Percentiles rank a stretch among this genome's conserved stretches.
phyloP scores from a whole-genome alignment of 345 rosid species.

The Mercurialis annua region DNA sequence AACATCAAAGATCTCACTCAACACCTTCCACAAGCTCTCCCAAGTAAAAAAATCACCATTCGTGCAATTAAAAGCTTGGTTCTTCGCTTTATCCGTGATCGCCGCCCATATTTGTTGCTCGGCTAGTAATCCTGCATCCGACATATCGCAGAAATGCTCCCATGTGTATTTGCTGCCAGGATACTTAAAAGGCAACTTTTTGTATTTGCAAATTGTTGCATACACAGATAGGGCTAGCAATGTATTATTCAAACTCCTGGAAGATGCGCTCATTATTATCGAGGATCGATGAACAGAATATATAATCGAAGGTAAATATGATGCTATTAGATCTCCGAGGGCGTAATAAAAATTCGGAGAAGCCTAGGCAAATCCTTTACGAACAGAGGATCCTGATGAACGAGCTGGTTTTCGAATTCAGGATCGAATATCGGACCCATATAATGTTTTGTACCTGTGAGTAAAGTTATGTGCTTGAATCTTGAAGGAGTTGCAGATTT shows the following conservation, averaged over 20 bases:
- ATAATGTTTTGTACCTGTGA: conserved; percentile 40
- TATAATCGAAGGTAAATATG: conserved; percentile 13
- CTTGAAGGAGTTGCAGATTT: conserved; percentile 7
- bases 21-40: conserved; percentile 31
- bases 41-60: conserved; percentile 36
- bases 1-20: conserved; percentile 23
- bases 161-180: conserved; percentile 31
- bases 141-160: conserved; percentile 37
- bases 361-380: conserved; percentile 29
- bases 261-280: conserved; percentile 32
- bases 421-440: conserved; percentile 32
- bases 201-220: conserved; percentile 29
- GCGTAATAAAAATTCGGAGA: conserved; percentile 45
- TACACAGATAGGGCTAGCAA: conserved; percentile 25
- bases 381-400: conserved; percentile 36
- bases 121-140: conserved; percentile 30
- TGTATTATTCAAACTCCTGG: conserved; percentile 23
- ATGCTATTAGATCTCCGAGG: conserved; percentile 30
- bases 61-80: conserved; percentile 37
- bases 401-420: neutral
- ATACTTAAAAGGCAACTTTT: conserved; percentile 28
- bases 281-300: conserved; percentile 36
- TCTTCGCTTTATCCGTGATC: neutral
- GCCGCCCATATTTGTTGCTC: conserved; percentile 42
- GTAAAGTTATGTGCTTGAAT: conserved; percentile 27